Conservation (phyloP, 2,329 filamentous ascomycete species). For the Nectriaceae sp. region DNA sequence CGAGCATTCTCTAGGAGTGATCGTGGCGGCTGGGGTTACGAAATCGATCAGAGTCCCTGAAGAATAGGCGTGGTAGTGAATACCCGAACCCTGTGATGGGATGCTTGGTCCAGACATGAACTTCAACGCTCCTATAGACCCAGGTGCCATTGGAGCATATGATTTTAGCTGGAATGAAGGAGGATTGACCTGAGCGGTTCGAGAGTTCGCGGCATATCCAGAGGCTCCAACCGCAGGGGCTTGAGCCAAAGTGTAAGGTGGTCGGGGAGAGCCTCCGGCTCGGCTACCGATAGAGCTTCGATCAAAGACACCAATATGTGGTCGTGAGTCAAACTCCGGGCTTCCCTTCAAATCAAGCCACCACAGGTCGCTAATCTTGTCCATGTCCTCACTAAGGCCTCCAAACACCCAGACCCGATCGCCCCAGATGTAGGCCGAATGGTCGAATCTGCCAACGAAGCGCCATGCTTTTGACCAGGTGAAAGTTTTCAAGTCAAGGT, state of each 20-base stretch:
- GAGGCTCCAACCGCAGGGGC: constrained; percentile 58
- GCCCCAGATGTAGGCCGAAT: constrained; percentile 89
- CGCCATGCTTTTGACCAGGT: constrained; percentile 97
- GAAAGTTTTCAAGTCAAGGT: constrained; percentile 94
- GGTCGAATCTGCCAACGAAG: constrained; percentile 93
- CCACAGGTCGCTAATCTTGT: constrained; percentile 94
- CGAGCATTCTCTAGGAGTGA: constrained; percentile 84
- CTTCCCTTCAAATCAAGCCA: constrained; percentile 94
- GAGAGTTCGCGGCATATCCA: constrained; percentile 68
- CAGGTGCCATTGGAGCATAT: constrained; percentile 84
- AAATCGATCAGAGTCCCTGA: constrained; percentile 93
- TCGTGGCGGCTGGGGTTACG: constrained; percentile 87
- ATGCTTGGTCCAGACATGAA: constrained; percentile 82
- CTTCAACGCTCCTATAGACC: constrained; percentile 84
- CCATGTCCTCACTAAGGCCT: constrained; percentile 93
- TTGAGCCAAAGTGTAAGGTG: constrained; percentile 52
- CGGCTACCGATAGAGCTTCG: constrained; percentile 44
- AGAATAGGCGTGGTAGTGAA: constrained; percentile 93
- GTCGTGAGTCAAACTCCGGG: constrained; percentile 76
- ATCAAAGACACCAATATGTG: constrained; percentile 56
- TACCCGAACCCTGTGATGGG: constrained; percentile 85
- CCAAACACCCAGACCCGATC: constrained; percentile 97
- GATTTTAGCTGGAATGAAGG: constrained; percentile 66
- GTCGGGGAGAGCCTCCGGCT: constrained; percentile 52
- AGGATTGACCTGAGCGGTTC: constrained; percentile 66